Percentiles rank a stretch among this genome's conserved stretches.
phyloP scores from a whole-genome alignment of 169 alveolate genomes.

The Plasmodium sp. region DNA sequence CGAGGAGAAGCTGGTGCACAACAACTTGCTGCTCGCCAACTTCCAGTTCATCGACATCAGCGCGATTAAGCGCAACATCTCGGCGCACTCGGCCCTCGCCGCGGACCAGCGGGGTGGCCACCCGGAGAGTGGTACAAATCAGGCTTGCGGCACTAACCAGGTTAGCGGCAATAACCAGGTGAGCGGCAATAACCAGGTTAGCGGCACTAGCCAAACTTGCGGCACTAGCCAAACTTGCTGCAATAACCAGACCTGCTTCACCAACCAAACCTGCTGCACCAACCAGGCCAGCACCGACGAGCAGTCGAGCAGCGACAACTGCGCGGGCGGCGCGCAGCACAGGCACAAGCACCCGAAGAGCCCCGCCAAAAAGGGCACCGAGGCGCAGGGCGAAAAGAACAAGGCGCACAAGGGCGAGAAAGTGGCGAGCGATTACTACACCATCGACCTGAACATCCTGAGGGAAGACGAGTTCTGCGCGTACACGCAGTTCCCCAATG shows the following conservation, averaged over 20 bases:
- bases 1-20: not conserved
- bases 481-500: not conserved
- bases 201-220: too few species aligned
- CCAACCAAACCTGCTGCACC: not conserved
- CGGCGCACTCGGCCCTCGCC: not conserved
- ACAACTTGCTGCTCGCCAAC: slow-evolving; percentile 24
- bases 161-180: too few species aligned
- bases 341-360: not conserved
- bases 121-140: not conserved
- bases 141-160: not conserved
- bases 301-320: not conserved
- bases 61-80: not conserved
- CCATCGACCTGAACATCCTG: slow-evolving; percentile 27
- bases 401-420: not conserved
- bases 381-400: not conserved
- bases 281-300: not conserved
- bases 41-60: slow-evolving; percentile 43
- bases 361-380: not conserved
- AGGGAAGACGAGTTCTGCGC: slow-evolving; percentile 24
- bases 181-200: too few species aligned
- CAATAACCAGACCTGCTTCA: not conserved
- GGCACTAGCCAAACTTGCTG: not conserved
- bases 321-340: not conserved
- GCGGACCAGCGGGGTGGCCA: not conserved
- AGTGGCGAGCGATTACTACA: not conserved